Evolutionary conservation across 31 red algal genomes (phyloP).

Genomic region (Endocladia muricata): DNA sequence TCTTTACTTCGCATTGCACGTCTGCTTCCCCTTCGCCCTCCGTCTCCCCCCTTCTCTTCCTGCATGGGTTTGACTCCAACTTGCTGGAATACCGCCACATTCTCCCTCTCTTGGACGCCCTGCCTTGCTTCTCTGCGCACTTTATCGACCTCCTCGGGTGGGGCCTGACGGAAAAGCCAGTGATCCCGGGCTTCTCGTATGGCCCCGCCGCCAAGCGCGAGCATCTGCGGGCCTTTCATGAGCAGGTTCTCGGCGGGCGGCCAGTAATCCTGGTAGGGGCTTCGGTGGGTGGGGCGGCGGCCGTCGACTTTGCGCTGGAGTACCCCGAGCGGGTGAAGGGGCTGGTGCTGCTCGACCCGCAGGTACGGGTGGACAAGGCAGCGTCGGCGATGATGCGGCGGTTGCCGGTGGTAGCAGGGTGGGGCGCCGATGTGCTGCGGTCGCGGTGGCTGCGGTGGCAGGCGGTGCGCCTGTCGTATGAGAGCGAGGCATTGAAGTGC

Average conservation of each 20-base stretch:
- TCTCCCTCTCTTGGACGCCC: constrained; percentile 38
- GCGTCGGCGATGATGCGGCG: constrained; percentile 30
- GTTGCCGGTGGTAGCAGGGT: constrained; percentile 34
- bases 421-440: constrained; percentile 60
- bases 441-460: constrained; percentile 47
- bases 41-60: constrained; percentile 30
- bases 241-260: constrained; percentile 20
- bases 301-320: constrained; percentile 54
- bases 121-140: constrained; percentile 18
- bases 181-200: constrained; percentile 25
- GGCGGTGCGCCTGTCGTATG: constrained; percentile 46
- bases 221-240: constrained; percentile 55
- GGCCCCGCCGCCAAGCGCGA: constrained; percentile 44
- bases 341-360: constrained; percentile 63
- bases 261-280: constrained; percentile 67
- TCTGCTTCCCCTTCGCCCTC: constrained; percentile 7
- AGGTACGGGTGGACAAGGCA: constrained; percentile 66
- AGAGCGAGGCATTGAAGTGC: constrained; percentile 30
- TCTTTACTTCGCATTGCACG: constrained; percentile 18
- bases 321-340: constrained; percentile 22
- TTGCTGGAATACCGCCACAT: constrained; percentile 63
- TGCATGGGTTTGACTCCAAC: constrained; percentile 82
- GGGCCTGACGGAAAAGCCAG: constrained; percentile 60
- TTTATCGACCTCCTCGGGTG: constrained; percentile 66
- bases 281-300: constrained; percentile 63